phyloP scores from a whole-genome alignment of 768 basidiomycete species.

The Agaricus subrufescens region DNA sequence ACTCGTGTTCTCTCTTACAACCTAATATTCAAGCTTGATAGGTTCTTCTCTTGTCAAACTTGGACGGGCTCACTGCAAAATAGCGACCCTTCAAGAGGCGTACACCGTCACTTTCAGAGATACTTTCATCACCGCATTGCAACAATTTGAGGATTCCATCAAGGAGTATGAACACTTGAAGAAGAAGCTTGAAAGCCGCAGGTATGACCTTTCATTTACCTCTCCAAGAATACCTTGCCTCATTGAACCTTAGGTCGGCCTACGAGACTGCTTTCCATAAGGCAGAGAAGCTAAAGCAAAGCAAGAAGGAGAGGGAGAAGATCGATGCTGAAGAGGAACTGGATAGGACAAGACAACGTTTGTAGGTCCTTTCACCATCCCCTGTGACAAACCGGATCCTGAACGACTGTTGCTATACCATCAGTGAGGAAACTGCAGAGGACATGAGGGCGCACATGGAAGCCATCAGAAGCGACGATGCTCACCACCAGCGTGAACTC shows the following conservation, averaged over 20 bases:
- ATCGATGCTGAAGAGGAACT: constrained; percentile 81
- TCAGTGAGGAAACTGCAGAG: constrained; percentile 81
- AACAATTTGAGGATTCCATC: constrained; percentile 65
- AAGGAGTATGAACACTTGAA: constrained; percentile 77
- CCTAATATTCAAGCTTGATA: constrained; percentile 18
- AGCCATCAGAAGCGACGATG: constrained; percentile 76
- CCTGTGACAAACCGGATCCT: background rate
- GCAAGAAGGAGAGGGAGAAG: constrained; percentile 82
- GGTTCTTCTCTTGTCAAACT: constrained; percentile 70
- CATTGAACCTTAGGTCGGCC: constrained; percentile 45
- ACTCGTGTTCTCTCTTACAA: background rate
- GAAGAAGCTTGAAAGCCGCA: constrained; percentile 84
- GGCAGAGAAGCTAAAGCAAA: constrained; percentile 56
- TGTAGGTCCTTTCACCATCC: constrained; percentile 37
- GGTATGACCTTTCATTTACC: constrained; percentile 38
- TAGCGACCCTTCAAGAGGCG: constrained; percentile 82
- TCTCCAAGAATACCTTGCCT: background rate
- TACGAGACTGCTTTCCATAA: constrained; percentile 75
- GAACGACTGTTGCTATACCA: background rate
- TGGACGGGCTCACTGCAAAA: constrained; percentile 81
- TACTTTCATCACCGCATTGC: constrained; percentile 65
- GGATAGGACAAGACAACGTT: constrained; percentile 64
- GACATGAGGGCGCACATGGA: constrained; percentile 80
- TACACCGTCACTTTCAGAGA: constrained; percentile 70
- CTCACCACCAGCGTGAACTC: constrained; percentile 65